These are phyloP conservation scores for Prosopis cineraria DNA, from an alignment of 306 rosid species.

Conservation along the genomic window DNA sequence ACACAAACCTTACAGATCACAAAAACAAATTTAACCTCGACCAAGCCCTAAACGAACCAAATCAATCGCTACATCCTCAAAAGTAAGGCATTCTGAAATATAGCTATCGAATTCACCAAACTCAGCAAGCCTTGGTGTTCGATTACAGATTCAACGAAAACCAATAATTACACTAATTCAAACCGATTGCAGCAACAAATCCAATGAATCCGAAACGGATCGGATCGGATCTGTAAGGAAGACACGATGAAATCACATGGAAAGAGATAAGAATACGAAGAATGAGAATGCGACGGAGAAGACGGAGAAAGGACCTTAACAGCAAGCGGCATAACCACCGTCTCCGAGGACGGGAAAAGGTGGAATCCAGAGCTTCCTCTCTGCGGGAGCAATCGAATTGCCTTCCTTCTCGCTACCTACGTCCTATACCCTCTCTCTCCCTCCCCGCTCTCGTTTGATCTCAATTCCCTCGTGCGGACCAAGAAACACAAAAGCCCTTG, in stretches of 20 bases:
- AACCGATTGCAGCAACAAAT: background rate
- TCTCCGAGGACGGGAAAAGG: conserved; percentile 63
- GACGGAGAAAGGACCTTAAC: conserved; percentile 42
- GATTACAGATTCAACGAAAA: background rate
- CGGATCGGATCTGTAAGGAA: conserved; percentile 7
- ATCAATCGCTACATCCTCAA: conserved; percentile 1
- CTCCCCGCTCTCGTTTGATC: background rate
- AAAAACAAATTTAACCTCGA: background rate
- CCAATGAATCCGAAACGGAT: background rate
- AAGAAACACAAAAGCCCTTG: background rate
- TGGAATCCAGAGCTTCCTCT: conserved; percentile 67
- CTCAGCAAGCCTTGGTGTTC: background rate
- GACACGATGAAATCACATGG: background rate
- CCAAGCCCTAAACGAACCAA: background rate
- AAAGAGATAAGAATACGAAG: background rate
- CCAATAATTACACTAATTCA: background rate
- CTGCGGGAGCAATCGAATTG: conserved; percentile 14
- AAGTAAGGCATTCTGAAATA: background rate
- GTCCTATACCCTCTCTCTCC: background rate
- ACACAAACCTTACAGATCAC: background rate
- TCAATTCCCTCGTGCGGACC: background rate
- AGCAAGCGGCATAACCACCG: conserved; percentile 70
- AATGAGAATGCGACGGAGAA: background rate
- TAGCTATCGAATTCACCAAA: background rate
- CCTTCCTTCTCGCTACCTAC: background rate